phyloP scores from a whole-genome alignment of 129 eudicot genomes.

The Flaveria robusta region DNA sequence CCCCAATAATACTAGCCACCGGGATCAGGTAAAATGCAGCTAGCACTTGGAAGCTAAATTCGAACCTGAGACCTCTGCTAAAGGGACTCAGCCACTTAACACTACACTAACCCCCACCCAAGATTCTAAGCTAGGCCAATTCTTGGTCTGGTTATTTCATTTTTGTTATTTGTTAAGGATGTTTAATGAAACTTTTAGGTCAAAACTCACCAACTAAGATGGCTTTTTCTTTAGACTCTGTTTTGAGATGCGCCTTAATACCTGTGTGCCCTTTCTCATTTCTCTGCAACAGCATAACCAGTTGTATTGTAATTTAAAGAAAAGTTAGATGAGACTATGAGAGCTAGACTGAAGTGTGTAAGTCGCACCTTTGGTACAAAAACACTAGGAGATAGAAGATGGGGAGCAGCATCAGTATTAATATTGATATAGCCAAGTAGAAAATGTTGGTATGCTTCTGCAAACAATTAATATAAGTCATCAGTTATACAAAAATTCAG shows the following conservation, averaged over 20 bases:
- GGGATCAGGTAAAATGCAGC: not conserved
- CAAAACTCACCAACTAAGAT: constrained; percentile 47
- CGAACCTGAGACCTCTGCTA: not conserved
- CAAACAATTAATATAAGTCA: constrained; percentile 24
- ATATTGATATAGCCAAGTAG: constrained; percentile 68
- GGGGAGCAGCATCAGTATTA: constrained; percentile 73
- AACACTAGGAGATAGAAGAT: constrained; percentile 70
- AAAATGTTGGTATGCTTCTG: constrained; percentile 81
- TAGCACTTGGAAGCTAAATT: not conserved
- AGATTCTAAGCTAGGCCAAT: not conserved
- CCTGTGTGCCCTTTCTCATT: constrained; percentile 64
- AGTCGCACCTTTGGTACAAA: constrained; percentile 72
- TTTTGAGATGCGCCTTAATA: constrained; percentile 66
- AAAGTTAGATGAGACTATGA: not conserved
- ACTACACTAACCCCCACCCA: too few relatives aligned
- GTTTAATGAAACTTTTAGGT: not conserved
- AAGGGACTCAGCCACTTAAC: not conserved
- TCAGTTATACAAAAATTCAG: constrained; percentile 16
- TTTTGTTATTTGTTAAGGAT: not conserved
- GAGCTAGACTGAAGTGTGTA: constrained; percentile 5
- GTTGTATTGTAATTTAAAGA: constrained; percentile 13
- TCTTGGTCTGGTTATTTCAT: not conserved
- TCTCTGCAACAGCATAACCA: constrained; percentile 51
- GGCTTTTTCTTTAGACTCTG: constrained; percentile 75
- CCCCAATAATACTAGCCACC: not conserved